These are phyloP conservation scores for Eremomyces bilateralis DNA, from an alignment of 495 filamentous ascomycete species.

Conservation along the genomic window DNA sequence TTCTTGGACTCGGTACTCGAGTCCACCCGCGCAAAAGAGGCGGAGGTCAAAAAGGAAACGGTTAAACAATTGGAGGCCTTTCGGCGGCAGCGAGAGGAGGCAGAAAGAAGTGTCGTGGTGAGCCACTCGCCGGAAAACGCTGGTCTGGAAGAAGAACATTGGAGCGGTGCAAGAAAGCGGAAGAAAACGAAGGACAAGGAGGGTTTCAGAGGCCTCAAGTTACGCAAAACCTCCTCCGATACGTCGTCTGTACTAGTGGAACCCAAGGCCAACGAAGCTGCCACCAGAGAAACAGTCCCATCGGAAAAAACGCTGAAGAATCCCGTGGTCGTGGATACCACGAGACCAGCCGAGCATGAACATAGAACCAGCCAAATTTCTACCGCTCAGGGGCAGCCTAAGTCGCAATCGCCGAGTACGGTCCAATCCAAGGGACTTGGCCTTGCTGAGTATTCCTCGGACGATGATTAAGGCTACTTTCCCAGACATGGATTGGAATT, in stretches of 20 bases:
- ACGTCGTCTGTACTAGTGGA: slow-evolving; percentile 3
- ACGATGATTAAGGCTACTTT: slow-evolving; percentile 8
- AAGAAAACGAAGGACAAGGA: slow-evolving; percentile 36
- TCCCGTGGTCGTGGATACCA: neutral
- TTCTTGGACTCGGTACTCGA: slow-evolving; percentile 66
- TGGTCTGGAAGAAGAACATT: slow-evolving; percentile 21
- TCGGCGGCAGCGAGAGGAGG: slow-evolving; percentile 43
- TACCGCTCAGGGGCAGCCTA: neutral
- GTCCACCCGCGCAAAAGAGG: slow-evolving; percentile 47
- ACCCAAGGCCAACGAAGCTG: slow-evolving; percentile 1
- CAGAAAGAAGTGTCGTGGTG: slow-evolving; percentile 28
- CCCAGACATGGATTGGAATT: too few relatives aligned
- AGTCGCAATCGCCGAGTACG: neutral
- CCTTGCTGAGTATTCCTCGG: slow-evolving; percentile 10
- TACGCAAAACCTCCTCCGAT: slow-evolving; percentile 26
- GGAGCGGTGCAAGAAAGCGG: slow-evolving; percentile 35
- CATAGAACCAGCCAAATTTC: neutral
- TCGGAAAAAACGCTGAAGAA: slow-evolving; percentile 3
- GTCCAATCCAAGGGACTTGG: neutral
- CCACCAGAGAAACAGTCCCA: neutral
- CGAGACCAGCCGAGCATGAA: too few relatives aligned
- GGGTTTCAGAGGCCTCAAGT: slow-evolving; percentile 30
- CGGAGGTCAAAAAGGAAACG: slow-evolving; percentile 48
- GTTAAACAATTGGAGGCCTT: slow-evolving; percentile 51
- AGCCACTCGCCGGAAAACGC: slow-evolving; percentile 3